Conservation (phyloP, 139 green algal genomes). For the Marvania coccoides region DNA sequence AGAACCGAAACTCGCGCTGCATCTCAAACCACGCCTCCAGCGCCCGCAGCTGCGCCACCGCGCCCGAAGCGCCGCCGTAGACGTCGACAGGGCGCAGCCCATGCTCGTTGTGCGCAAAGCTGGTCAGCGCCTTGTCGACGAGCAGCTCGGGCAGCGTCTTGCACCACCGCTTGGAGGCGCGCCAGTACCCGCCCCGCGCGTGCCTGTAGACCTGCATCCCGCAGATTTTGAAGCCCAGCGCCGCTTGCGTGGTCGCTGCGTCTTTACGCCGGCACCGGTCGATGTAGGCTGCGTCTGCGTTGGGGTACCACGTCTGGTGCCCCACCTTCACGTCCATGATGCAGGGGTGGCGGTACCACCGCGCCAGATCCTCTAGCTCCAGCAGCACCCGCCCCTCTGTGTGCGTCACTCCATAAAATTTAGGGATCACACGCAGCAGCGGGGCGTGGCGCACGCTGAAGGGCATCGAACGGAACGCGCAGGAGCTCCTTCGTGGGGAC, state of each 20-base stretch:
- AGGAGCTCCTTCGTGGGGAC: too few species aligned
- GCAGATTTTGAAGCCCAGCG: slow-evolving; percentile 76
- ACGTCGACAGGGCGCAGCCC: slow-evolving; percentile 38
- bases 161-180: slow-evolving; percentile 61
- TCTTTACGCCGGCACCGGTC: slow-evolving; percentile 70
- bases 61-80: slow-evolving; percentile 37
- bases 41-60: slow-evolving; percentile 49
- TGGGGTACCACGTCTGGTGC: slow-evolving; percentile 59
- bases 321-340: slow-evolving; percentile 71
- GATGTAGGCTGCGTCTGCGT: slow-evolving; percentile 44
- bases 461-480: slow-evolving; percentile 10
- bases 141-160: slow-evolving; percentile 50
- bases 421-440: slow-evolving; percentile 43
- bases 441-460: slow-evolving; percentile 39
- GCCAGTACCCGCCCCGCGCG: slow-evolving; percentile 40
- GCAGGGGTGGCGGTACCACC: slow-evolving; percentile 49
- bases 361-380: slow-evolving; percentile 63
- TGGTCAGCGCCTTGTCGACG: slow-evolving; percentile 50
- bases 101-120: slow-evolving; percentile 60
- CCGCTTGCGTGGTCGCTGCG: slow-evolving; percentile 52
- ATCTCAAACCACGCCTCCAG: slow-evolving; percentile 54
- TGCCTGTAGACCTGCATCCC: slow-evolving; percentile 60
- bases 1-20: slow-evolving; percentile 72
- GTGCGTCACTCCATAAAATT: slow-evolving; percentile 38
- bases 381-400: slow-evolving; percentile 35